phyloP scores from a whole-genome alignment of 257 asterid species.

The Rauvolfia tetraphylla region DNA sequence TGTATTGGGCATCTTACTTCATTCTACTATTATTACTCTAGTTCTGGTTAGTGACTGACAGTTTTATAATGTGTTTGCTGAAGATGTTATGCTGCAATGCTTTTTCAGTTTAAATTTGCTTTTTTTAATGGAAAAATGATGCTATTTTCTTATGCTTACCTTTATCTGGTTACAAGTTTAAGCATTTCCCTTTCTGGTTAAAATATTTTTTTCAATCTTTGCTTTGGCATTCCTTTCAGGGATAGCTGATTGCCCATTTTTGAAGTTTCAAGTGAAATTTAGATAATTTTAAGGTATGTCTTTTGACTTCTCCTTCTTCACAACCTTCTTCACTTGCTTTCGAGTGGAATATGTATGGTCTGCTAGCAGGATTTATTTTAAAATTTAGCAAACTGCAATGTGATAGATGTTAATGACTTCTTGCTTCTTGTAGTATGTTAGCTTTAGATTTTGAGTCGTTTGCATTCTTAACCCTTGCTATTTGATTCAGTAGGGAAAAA shows the following conservation, averaged over 20 bases:
- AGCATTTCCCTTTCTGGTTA: not conserved
- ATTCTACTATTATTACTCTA: not conserved
- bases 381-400: not conserved
- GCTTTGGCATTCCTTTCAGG: not conserved
- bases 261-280: not conserved
- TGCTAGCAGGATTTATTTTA: not conserved
- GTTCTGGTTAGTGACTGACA: not conserved
- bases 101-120: not conserved
- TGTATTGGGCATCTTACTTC: not conserved
- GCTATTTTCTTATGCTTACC: not conserved
- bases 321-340: not conserved
- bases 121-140: not conserved
- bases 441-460: not conserved
- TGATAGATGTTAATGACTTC: not conserved
- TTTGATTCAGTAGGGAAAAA: slow-evolving; percentile 1
- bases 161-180: not conserved
- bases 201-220: not conserved
- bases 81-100: not conserved
- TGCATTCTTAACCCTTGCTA: not conserved
- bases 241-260: not conserved
- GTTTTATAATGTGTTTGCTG: not conserved
- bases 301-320: not conserved
- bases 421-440: not conserved
- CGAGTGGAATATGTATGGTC: not conserved
- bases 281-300: not conserved